phyloP scores from a whole-genome alignment of 495 filamentous ascomycete species.

The Symbiotaphrina buchneri region DNA sequence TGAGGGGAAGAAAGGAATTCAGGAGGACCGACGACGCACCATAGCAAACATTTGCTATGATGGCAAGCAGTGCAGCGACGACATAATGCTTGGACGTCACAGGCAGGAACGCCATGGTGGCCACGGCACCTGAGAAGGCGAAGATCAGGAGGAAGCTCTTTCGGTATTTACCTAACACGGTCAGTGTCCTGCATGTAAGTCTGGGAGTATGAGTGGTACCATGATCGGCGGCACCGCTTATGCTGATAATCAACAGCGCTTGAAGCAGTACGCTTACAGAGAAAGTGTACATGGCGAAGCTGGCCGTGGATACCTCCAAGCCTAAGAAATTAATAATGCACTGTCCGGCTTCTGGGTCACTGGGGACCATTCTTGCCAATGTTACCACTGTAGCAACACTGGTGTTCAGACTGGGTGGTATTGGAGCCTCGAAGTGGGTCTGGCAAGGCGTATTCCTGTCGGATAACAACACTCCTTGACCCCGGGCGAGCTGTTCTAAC shows the following conservation, averaged over 20 bases:
- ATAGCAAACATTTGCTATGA: slow-evolving; percentile 67
- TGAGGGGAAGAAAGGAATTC: slow-evolving; percentile 21
- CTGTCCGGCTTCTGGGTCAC: slow-evolving; percentile 15
- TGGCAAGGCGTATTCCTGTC: slow-evolving; percentile 53
- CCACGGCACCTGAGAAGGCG: slow-evolving; percentile 54
- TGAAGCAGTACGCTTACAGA: slow-evolving; percentile 78
- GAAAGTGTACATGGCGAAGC: slow-evolving; percentile 97
- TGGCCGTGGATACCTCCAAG: slow-evolving; percentile 78
- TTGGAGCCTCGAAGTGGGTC: slow-evolving; percentile 18
- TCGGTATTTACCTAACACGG: slow-evolving; percentile 28
- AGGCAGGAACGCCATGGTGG: slow-evolving; percentile 76
- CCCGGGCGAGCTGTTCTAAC: slow-evolving; percentile 77
- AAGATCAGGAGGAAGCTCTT: slow-evolving; percentile 71
- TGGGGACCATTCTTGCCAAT: not conserved
- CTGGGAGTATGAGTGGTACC: too few species aligned
- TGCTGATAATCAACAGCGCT: slow-evolving; percentile 75
- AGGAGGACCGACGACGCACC: slow-evolving; percentile 20
- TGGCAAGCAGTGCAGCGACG: slow-evolving; percentile 60
- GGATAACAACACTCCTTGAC: slow-evolving; percentile 61
- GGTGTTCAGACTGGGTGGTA: too few species aligned
- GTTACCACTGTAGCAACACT: slow-evolving; percentile 5
- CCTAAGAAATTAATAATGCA: slow-evolving; percentile 72
- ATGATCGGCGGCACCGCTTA: slow-evolving; percentile 90
- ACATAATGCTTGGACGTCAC: slow-evolving; percentile 52
- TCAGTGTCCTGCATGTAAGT: too few species aligned